Percentiles rank a stretch among this genome's conserved stretches.
Evolutionary conservation across 352 stramenopile genomes (phyloP).

Genomic region (Globisporangium rhizosaccharum): DNA sequence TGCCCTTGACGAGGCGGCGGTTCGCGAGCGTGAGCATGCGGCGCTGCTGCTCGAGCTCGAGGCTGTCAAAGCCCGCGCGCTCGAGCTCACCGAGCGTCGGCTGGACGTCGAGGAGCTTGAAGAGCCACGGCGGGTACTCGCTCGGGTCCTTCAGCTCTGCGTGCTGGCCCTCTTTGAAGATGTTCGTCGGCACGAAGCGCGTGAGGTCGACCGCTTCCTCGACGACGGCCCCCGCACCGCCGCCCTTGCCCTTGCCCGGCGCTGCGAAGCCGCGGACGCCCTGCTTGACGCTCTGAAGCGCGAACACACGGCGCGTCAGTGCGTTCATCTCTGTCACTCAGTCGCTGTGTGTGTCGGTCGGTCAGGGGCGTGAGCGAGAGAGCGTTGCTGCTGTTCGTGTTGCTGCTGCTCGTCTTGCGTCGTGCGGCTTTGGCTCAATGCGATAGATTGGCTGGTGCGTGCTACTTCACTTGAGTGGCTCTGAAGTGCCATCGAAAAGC

Average conservation of each 20-base stretch:
- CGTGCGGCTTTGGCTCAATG: neutral
- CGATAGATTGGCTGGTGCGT: constrained; percentile 1
- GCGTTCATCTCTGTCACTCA: constrained; percentile 23
- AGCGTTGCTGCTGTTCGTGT: neutral
- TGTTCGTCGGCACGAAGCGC: constrained; percentile 78
- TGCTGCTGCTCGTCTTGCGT: neutral
- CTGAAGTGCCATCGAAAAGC: neutral
- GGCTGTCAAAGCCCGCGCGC: constrained; percentile 73
- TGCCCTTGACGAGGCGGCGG: constrained; percentile 61
- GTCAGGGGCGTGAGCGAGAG: neutral
- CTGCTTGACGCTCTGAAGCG: constrained; percentile 22
- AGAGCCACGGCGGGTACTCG: constrained; percentile 85
- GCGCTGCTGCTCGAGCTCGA: constrained; percentile 71
- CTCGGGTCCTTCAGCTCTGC: constrained; percentile 72
- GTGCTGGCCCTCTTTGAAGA: constrained; percentile 79
- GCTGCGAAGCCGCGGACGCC: constrained; percentile 53
- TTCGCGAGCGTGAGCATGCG: constrained; percentile 75
- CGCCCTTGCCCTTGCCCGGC: constrained; percentile 59
- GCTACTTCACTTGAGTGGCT: constrained; percentile 5
- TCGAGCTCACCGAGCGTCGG: constrained; percentile 74
- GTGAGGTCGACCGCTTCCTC: constrained; percentile 75
- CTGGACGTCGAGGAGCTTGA: constrained; percentile 69
- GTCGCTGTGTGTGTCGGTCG: neutral
- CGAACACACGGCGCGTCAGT: constrained; percentile 35
- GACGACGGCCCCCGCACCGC: constrained; percentile 32